phyloP scores from a whole-genome alignment of 495 filamentous ascomycete species.

The Xylaria nigripes region DNA sequence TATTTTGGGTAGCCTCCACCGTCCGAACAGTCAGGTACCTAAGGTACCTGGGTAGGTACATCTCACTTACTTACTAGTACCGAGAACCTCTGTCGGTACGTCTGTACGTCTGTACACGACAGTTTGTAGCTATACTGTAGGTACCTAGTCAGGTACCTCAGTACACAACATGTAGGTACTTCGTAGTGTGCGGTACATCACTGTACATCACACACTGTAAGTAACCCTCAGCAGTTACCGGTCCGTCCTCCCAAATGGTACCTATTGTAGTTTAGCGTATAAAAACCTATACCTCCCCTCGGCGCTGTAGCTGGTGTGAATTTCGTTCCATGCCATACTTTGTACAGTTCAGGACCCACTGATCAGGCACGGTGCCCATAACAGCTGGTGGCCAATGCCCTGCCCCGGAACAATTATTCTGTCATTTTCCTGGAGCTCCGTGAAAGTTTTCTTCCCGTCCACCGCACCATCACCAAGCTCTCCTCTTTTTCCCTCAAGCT shows the following conservation, averaged over 20 bases:
- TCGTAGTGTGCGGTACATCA: no score
- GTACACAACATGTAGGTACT: no score
- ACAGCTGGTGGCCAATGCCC: slow-evolving; percentile 12
- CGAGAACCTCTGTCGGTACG: no score
- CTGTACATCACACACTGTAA: no score
- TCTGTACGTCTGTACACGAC: no score
- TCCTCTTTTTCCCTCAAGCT: slow-evolving; percentile 27
- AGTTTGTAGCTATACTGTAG: no score
- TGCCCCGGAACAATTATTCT: slow-evolving; percentile 18
- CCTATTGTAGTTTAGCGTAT: no score
- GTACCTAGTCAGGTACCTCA: no score
- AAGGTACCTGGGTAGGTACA: slow-evolving; percentile 9
- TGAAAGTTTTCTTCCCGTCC: slow-evolving; percentile 32
- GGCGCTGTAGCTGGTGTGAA: slow-evolving; percentile 5
- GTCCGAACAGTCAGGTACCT: neutral
- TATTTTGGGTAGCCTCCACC: slow-evolving; percentile 22
- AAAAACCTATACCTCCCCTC: no score
- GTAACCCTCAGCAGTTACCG: no score
- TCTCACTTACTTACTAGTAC: no score
- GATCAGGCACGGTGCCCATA: slow-evolving; percentile 1
- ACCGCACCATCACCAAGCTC: slow-evolving; percentile 31
- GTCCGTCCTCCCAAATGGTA: no score
- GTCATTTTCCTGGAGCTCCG: slow-evolving; percentile 24
- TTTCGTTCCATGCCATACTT: neutral
- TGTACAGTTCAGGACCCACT: slow-evolving; percentile 12